phyloP scores from a whole-genome alignment of 140 eudicot species.

The Senecio squalidus region DNA sequence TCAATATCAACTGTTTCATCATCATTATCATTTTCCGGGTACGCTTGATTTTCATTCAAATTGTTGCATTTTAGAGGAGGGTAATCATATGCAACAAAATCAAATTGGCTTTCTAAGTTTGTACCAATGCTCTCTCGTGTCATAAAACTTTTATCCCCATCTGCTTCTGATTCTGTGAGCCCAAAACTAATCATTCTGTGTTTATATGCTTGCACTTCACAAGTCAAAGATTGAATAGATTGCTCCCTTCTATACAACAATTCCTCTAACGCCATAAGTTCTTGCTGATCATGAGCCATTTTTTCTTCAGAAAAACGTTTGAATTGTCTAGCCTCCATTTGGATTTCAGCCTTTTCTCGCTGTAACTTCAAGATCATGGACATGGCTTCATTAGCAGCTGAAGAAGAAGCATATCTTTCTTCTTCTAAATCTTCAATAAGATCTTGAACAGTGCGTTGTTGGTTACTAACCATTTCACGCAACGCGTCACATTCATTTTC shows the following conservation, averaged over 20 bases:
- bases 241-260: slow-evolving; percentile 74
- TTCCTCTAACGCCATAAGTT: slow-evolving; percentile 57
- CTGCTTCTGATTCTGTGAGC: slow-evolving; percentile 68
- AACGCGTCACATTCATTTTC: slow-evolving; percentile 61
- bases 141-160: slow-evolving; percentile 37
- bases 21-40: slow-evolving; percentile 33
- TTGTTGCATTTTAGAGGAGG: slow-evolving; percentile 65
- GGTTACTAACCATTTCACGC: slow-evolving; percentile 74
- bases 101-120: slow-evolving; percentile 35
- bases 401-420: slow-evolving; percentile 78
- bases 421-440: slow-evolving; percentile 63
- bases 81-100: slow-evolving; percentile 39
- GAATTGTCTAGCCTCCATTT: slow-evolving; percentile 79
- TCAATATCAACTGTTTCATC: slow-evolving; percentile 52
- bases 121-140: slow-evolving; percentile 34
- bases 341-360: slow-evolving; percentile 80
- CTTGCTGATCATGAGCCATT: slow-evolving; percentile 80
- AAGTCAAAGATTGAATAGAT: slow-evolving; percentile 53
- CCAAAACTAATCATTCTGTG: slow-evolving; percentile 85
- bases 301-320: slow-evolving; percentile 80
- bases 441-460: slow-evolving; percentile 60
- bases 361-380: slow-evolving; percentile 91
- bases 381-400: slow-evolving; percentile 92
- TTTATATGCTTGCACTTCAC: slow-evolving; percentile 76
- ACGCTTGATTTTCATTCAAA: slow-evolving; percentile 43